phyloP scores from a whole-genome alignment of 176 grass and related monocot genomes.

The Microstegium vimineum region DNA sequence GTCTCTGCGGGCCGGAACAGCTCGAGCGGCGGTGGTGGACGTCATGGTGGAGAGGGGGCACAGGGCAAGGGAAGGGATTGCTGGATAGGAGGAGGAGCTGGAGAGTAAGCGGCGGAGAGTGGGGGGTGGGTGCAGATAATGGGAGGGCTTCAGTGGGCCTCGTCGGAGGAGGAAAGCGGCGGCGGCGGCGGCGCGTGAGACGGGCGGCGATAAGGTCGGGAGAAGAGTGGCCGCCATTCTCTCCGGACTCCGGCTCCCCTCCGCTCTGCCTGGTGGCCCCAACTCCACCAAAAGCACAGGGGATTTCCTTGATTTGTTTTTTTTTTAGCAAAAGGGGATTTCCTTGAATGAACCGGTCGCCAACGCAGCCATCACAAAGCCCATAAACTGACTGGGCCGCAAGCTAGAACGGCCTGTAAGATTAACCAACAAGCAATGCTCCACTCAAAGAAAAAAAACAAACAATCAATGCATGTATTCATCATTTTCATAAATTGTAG shows the following conservation, averaged over 20 bases:
- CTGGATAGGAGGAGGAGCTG: neutral
- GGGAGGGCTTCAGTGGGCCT: neutral
- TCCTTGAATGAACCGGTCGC: neutral
- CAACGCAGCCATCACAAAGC: neutral
- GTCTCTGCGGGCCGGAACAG: conserved; percentile 8
- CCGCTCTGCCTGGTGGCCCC: neutral
- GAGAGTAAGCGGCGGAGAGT: conserved; percentile 2
- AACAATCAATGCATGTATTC: no score
- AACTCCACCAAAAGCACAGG: neutral
- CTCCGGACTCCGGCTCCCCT: neutral
- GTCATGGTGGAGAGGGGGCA: conserved; percentile 18
- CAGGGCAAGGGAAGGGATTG: neutral
- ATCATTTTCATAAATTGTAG: no score
- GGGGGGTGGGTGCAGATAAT: neutral
- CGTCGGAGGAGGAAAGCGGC: conserved; percentile 29
- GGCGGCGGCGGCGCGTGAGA: conserved; percentile 42
- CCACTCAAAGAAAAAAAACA: no score
- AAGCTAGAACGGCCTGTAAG: neutral
- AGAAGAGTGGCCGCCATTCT: conserved; percentile 59
- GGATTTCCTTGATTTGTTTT: no score
- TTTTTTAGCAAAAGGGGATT: no score
- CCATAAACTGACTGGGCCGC: neutral
- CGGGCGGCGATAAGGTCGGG: conserved; percentile 40
- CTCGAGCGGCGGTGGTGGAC: neutral
- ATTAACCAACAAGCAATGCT: neutral